Evolutionary conservation across 208 protist species (phyloP), one percentile per base, ranked within the genome.

Genomic region (Spongospora subterranea): DNA sequence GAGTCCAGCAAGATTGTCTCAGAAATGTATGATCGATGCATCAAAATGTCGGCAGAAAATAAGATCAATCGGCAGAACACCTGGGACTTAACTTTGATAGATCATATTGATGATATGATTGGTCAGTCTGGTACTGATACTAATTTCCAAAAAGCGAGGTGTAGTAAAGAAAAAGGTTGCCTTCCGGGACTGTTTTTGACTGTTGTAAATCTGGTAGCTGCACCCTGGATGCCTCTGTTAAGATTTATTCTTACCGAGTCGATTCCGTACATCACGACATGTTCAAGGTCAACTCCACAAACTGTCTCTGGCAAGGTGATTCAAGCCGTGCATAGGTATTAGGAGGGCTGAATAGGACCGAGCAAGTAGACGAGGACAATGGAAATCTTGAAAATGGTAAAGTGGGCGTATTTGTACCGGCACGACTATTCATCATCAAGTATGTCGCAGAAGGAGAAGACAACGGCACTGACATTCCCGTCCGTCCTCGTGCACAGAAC

Each of bases 61-160:
- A 91, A 88, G 50, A 91, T 91, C 43, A 91, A 91, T 88, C 89
- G 82, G 38, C 64, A 91, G 46, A 91, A 91, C 29, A 76, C 89
- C 6, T 91, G 89, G 89, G 82, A 91, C 29, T 38, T 91, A n/a
- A 17, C 64, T 35, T 64, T 91, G 24, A 76, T 91, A 32, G 89
- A 91, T 64, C 46, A 91, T 60, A 91, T 91, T 35, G 82, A 91
- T 64, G 82, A 88, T 64, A 29, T 91, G 11, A 45, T 91, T 43
- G 43, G 82, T n/a, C 1, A 89, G 6, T 11, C 43, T 32, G 50
- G 82, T 32, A 29, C 64, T n/a, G 1, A n/a, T 0, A 91, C 89
- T 32, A 88, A 91, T 64, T 91, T 91, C 77, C 38, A 46, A 11
- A 91, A 91, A 76, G 89, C 89, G 0, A 90, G 65, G 43, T 38